These are phyloP conservation scores for Diddensiella transvaalensis DNA, from an alignment of 805 yeast species.

Conservation along the genomic window DNA sequence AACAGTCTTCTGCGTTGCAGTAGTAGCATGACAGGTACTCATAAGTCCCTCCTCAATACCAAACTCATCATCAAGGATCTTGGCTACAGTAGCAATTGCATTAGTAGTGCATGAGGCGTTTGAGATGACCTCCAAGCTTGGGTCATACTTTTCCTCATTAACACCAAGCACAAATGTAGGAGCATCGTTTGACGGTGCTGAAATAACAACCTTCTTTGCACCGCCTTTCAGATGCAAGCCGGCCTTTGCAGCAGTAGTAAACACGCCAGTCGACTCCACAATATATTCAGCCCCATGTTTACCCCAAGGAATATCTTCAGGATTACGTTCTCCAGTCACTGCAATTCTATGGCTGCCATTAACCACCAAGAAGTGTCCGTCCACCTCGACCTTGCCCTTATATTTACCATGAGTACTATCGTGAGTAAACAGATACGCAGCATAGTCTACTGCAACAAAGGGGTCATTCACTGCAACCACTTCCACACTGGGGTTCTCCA, in stretches of 20 bases:
- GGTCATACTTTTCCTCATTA: slow-evolving; percentile 72
- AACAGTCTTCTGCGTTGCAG: slow-evolving; percentile 94
- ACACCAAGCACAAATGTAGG: slow-evolving; percentile 96
- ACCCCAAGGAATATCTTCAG: slow-evolving; percentile 86
- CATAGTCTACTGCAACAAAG: slow-evolving; percentile 83
- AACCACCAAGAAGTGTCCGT: slow-evolving; percentile 57
- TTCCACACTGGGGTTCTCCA: slow-evolving; percentile 67
- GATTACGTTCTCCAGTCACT: slow-evolving; percentile 80
- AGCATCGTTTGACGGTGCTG: slow-evolving; percentile 91
- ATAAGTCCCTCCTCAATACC: slow-evolving; percentile 88
- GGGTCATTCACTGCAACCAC: slow-evolving; percentile 90
- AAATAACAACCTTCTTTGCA: slow-evolving; percentile 91
- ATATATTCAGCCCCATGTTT: slow-evolving; percentile 76
- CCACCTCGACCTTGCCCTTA: slow-evolving; percentile 63
- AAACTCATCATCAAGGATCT: slow-evolving; percentile 78
- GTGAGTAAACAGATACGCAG: slow-evolving; percentile 93
- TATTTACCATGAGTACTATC: slow-evolving; percentile 89
- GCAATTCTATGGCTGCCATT: slow-evolving; percentile 62
- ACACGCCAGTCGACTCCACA: slow-evolving; percentile 92
- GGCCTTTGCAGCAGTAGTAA: slow-evolving; percentile 79
- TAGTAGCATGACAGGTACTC: slow-evolving; percentile 95
- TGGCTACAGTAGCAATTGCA: slow-evolving; percentile 92
- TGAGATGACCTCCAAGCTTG: slow-evolving; percentile 73
- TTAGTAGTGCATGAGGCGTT: slow-evolving; percentile 96
- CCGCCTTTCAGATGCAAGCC: slow-evolving; percentile 82